These are phyloP conservation scores for Fusarium miscanthi DNA, from an alignment of 2,329 filamentous ascomycete species.

Conservation along the genomic window DNA sequence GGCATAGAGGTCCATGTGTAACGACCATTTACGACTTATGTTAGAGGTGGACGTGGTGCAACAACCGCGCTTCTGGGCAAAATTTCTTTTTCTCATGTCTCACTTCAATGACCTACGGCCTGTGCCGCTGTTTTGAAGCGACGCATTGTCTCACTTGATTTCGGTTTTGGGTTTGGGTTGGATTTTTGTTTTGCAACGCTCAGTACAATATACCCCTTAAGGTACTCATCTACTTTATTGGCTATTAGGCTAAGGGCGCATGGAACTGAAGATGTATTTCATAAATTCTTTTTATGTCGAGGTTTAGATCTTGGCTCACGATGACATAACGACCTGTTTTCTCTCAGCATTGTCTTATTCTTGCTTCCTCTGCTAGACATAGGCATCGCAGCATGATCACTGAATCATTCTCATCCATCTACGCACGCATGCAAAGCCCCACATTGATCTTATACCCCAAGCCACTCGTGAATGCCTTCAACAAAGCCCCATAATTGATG, in stretches of 20 bases:
- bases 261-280: slow-evolving; percentile 27
- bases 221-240: slow-evolving; percentile 20
- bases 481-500: neutral
- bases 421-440: slow-evolving; percentile 1
- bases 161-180: slow-evolving; percentile 3
- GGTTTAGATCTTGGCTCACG: slow-evolving; percentile 31
- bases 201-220: slow-evolving; percentile 37
- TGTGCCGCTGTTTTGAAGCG: slow-evolving; percentile 3
- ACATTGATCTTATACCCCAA: neutral
- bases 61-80: slow-evolving; percentile 31
- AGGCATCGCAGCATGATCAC: neutral
- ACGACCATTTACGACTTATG: slow-evolving; percentile 41
- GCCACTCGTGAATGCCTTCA: neutral
- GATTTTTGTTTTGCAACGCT: slow-evolving; percentile 10
- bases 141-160: slow-evolving; percentile 8
- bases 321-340: slow-evolving; percentile 36
- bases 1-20: slow-evolving; percentile 22
- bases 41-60: slow-evolving; percentile 35
- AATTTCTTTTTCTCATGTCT: slow-evolving; percentile 20
- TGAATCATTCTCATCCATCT: neutral
- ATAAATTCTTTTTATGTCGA: slow-evolving; percentile 24
- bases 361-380: neutral
- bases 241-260: slow-evolving; percentile 18
- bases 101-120: slow-evolving; percentile 5
- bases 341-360: neutral